A percentile compares a stretch with the other conserved stretches of the same genome.
Evolutionary conservation across 805 yeast species (phyloP).

Genomic region (Kodamaea hsintzibuensis): DNA sequence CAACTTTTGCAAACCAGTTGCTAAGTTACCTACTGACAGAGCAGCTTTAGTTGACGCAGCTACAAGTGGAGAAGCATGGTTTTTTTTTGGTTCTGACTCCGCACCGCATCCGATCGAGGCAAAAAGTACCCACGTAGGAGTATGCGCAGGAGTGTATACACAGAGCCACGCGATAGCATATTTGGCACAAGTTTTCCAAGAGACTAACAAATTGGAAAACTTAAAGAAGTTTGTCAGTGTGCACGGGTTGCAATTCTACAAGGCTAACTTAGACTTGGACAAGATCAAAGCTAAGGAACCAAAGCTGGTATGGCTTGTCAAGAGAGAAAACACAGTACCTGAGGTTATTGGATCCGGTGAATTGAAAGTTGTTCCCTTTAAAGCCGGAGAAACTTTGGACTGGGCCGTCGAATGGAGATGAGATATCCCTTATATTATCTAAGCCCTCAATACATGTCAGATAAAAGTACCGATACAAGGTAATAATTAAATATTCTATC

Average conservation of each 20-base stretch:
- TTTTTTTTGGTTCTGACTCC: slow-evolving; percentile 96
- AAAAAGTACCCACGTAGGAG: slow-evolving; percentile 76
- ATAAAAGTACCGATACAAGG: no score
- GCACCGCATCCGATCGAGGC: slow-evolving; percentile 92
- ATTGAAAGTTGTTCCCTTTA: slow-evolving; percentile 71
- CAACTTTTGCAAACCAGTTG: slow-evolving; percentile 97
- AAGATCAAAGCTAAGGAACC: slow-evolving; percentile 29
- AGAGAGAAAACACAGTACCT: slow-evolving; percentile 58
- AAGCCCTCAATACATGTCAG: neutral
- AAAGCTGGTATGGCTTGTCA: slow-evolving; percentile 58
- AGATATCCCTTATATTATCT: neutral
- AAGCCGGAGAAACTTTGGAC: slow-evolving; percentile 70
- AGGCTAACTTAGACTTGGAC: slow-evolving; percentile 40
- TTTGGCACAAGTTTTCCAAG: slow-evolving; percentile 82
- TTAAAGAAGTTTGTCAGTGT: slow-evolving; percentile 75
- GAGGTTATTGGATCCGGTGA: slow-evolving; percentile 49
- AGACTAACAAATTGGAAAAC: slow-evolving; percentile 59
- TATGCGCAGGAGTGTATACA: slow-evolving; percentile 98
- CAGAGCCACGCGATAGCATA: slow-evolving; percentile 82
- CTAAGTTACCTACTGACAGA: slow-evolving; percentile 85
- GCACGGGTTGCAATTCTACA: slow-evolving; percentile 72
- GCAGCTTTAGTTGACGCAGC: slow-evolving; percentile 85
- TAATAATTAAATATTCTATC: no score
- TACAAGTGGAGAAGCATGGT: slow-evolving; percentile 85
- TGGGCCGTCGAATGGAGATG: slow-evolving; percentile 78